These are phyloP conservation scores for Septoria linicola DNA, from an alignment of 2,329 filamentous ascomycete species.

Conservation along the genomic window DNA sequence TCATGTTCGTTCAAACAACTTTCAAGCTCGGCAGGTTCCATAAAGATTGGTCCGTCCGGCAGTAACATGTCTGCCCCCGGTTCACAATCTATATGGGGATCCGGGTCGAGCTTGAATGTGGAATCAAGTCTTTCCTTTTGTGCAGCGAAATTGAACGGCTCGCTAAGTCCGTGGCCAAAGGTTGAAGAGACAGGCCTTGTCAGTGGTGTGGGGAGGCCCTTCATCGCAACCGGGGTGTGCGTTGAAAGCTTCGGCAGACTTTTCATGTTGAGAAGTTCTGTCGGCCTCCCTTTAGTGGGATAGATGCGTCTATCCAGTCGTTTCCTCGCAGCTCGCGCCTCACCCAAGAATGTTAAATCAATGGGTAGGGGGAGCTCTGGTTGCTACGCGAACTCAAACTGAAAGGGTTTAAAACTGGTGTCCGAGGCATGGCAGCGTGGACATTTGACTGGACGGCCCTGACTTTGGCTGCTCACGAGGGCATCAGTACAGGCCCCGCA, in stretches of 20 bases:
- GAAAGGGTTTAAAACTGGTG: conserved; percentile 79
- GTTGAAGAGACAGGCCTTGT: conserved; percentile 16
- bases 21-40: conserved; percentile 13
- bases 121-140: conserved; percentile 9
- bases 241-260: conserved; percentile 7
- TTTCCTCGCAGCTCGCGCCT: conserved; percentile 20
- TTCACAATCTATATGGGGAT: conserved; percentile 1
- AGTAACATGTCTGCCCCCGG: conserved; percentile 9
- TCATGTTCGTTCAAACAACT: conserved; percentile 14
- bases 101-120: conserved; percentile 11
- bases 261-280: conserved; percentile 3
- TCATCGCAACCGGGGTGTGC: conserved; percentile 10
- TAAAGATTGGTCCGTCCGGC: conserved; percentile 3
- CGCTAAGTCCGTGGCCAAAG: conserved; percentile 10
- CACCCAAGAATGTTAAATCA: conserved; percentile 16
- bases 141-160: conserved; percentile 15
- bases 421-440: conserved; percentile 76
- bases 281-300: conserved; percentile 10
- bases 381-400: conserved; percentile 72
- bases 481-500: conserved; percentile 85
- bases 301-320: conserved; percentile 14
- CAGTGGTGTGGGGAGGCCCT: conserved; percentile 15
- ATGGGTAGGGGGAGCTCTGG: conserved; percentile 15
- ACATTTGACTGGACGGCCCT: conserved; percentile 69
- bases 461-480: conserved; percentile 68